Base-by-base conservation (phyloP, 2,329 filamentous ascomycete genomes). In the Niveomyces coronatus region DNA sequence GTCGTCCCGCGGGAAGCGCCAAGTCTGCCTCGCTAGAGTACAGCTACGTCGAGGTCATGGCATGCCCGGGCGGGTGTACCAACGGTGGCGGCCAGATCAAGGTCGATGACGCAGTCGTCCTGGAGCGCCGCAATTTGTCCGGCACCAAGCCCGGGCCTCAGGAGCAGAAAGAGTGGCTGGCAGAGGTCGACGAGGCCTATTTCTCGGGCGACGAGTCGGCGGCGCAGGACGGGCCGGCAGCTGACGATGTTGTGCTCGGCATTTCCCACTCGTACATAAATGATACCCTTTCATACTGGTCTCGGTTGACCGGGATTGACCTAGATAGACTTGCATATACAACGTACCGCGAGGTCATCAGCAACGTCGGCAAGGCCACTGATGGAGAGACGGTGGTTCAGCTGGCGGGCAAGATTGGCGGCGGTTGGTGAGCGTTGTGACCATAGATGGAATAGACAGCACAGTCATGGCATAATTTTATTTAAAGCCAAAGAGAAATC, bases 1-100 rank as follows among this genome's bases (percentile, higher is more conserved):
- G 71, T 41, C 71, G 67, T 44, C 67, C 65, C 5, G 64, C 58
- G 13, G 29, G 16, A 17, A 16, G 30, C 8, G 73, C 63, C 6
- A 73, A 72, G 49, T 51, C 64, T 14, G 15, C 59, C 14, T 53
- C 57, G 14, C 60, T 74, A 6, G 85, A 94, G 24, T 88, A 88
- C 56, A 74, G 82, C n/a, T 96, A 94, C 60, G 84, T 96, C 19
- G 91, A 98, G 62, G 91, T 98, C 42, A 98, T 98, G 91, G 91
- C 91, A 11, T 98, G 91, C 58, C 91, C 91, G 0, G 91, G 91
- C n/a, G 91, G 91, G 3, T 98, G 91, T 63, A 98, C 91, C 39
- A 98, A 98, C 51, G 91, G 91, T 2, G 91, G 91, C 26, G 91
- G 91, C 1, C 91, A 98, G 64, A 80, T 98, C 55, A 94, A 94